Percentiles rank a stretch among this genome's conserved stretches.
phyloP scores from a whole-genome alignment of 1,284 basidiomycete genomes.

The Golubevia pallescens region DNA sequence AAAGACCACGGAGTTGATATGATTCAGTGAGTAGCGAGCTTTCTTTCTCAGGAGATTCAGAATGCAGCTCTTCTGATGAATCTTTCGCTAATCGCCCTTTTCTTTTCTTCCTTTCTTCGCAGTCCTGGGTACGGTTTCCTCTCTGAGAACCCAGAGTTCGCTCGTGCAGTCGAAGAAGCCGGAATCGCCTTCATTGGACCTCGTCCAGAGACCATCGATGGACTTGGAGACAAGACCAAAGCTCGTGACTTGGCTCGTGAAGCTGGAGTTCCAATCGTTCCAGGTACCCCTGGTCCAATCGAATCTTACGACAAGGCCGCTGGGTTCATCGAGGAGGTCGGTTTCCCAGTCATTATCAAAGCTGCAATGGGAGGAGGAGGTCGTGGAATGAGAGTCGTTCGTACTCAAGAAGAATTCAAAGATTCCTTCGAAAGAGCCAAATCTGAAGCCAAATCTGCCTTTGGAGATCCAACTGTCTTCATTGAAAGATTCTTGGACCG shows the following conservation, averaged over 20 bases:
- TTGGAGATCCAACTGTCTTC: constrained; percentile 97
- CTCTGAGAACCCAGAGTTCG: constrained; percentile 94
- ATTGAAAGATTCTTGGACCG: constrained; percentile 93
- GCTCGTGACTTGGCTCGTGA: constrained; percentile 69
- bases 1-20: constrained; percentile 94
- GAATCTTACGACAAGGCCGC: constrained; percentile 80
- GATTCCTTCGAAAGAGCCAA: constrained; percentile 89
- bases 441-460: constrained; percentile 91
- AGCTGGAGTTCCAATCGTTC: constrained; percentile 84
- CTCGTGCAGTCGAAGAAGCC: constrained; percentile 93
- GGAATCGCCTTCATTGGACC: constrained; percentile 98
- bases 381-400: constrained; percentile 97
- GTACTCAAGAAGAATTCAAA: constrained; percentile 88
- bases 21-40: constrained; percentile 78
- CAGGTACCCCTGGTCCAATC: constrained; percentile 94
- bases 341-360: constrained; percentile 97
- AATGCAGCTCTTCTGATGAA: neutral
- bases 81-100: neutral
- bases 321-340: constrained; percentile 89
- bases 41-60: neutral
- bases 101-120: neutral
- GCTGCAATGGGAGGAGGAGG: constrained; percentile 98
- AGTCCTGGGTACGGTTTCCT: constrained; percentile 82
- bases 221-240: constrained; percentile 98
- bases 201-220: constrained; percentile 93